Percentiles rank a stretch among this genome's conserved stretches.
These are phyloP conservation scores for Saccharomycopsis fibuligera DNA, from an alignment of 805 yeast genomes.

Conservation along the genomic window DNA sequence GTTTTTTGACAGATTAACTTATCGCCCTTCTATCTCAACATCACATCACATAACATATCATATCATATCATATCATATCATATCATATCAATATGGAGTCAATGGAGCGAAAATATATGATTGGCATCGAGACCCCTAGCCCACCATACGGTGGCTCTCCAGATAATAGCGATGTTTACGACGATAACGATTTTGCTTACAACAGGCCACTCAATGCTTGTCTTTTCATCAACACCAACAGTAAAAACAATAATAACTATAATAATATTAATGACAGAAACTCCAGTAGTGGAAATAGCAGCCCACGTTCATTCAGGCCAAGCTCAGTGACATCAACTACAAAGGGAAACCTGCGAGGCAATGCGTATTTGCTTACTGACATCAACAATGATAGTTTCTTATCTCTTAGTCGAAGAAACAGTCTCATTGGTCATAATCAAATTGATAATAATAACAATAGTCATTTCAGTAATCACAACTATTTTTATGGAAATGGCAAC, in stretches of 20 bases:
- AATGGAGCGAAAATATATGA: conserved; percentile 6
- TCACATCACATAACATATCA: too few species aligned
- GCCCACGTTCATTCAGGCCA: neutral
- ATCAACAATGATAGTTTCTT: conserved; percentile 5
- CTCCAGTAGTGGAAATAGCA: too few species aligned
- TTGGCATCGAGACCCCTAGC: conserved; percentile 2
- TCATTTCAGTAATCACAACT: neutral
- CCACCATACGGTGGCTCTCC: too few species aligned
- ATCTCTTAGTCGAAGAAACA: neutral
- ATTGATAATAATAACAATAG: neutral
- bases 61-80: too few species aligned
- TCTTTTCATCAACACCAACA: neutral
- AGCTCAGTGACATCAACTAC: neutral
- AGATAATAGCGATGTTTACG: neutral
- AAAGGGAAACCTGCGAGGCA: too few species aligned
- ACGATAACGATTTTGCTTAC: neutral
- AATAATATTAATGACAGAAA: too few species aligned
- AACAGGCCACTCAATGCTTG: conserved; percentile 1
- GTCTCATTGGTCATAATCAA: too few species aligned
- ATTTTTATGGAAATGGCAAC: neutral
- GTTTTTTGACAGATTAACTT: too few species aligned
- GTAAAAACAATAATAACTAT: neutral
- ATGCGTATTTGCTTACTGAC: neutral
- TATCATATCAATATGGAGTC: too few species aligned
- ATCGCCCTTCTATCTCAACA: too few species aligned